A percentile compares a stretch with the other conserved stretches of the same genome.
Conservation (phyloP, 352 stramenopile genomes). For the Elongisporangium undulatum region DNA sequence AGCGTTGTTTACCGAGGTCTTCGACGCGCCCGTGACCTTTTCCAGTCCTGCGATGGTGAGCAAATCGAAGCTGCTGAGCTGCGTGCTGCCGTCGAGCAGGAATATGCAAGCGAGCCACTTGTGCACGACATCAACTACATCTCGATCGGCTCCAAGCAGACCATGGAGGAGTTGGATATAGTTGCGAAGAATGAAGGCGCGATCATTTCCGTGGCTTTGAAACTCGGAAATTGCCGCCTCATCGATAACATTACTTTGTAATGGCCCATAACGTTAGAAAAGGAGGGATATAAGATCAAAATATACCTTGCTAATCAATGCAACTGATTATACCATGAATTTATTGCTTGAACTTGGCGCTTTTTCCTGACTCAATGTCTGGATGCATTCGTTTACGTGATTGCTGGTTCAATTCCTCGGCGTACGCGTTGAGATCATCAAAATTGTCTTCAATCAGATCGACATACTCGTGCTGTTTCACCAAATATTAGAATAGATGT, state of each 20-base stretch:
- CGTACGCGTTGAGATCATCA: too few relatives aligned
- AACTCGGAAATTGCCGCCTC: conserved; percentile 93
- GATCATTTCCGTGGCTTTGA: conserved; percentile 95
- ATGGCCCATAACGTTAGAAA: too few relatives aligned
- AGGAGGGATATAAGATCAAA: too few relatives aligned
- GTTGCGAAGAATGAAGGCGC: conserved; percentile 59
- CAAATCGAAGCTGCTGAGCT: conserved; percentile 29
- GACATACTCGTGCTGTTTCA: too few relatives aligned
- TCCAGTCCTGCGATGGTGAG: conserved; percentile 17
- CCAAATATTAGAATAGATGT: too few relatives aligned
- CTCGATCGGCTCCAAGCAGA: conserved; percentile 91
- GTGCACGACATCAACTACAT: conserved; percentile 96
- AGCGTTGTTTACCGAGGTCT: conserved; percentile 88
- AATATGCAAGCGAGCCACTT: conserved; percentile 85
- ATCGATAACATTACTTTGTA: conserved; percentile 97
- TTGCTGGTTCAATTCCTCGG: too few relatives aligned
- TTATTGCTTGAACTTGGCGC: too few relatives aligned
- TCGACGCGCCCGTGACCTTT: conserved; percentile 38
- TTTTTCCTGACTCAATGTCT: too few relatives aligned
- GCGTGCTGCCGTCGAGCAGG: conserved; percentile 31
- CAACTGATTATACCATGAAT: too few relatives aligned
- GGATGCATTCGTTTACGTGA: too few relatives aligned
- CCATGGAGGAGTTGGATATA: conserved; percentile 91
- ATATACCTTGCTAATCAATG: too few relatives aligned
- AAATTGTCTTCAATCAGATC: too few relatives aligned